Evolutionary conservation across 1,284 basidiomycete genomes (phyloP).

Genomic region (Papiliotrema fonsecae): DNA sequence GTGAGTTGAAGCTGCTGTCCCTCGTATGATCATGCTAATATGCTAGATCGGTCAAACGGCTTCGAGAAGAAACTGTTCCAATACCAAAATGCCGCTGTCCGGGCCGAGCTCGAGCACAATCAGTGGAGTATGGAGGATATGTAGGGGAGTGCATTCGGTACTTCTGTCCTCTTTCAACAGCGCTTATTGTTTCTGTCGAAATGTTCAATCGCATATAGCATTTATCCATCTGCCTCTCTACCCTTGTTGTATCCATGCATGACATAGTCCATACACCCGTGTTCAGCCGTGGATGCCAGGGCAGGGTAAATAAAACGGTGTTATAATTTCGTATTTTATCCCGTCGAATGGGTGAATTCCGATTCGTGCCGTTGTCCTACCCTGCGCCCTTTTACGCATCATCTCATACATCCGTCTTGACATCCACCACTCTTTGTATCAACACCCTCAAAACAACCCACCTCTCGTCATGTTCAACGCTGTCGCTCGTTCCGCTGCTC

Average conservation of each 20-base stretch:
- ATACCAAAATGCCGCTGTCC: slow-evolving; percentile 65
- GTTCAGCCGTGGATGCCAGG: no score
- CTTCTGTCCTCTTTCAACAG: neutral
- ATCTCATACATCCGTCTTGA: neutral
- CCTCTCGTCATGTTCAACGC: slow-evolving; percentile 24
- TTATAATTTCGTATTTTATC: no score
- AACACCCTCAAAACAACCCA: neutral
- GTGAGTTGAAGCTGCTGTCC: slow-evolving; percentile 53
- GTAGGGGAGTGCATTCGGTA: slow-evolving; percentile 48
- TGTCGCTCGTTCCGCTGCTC: slow-evolving; percentile 33
- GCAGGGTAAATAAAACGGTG: no score
- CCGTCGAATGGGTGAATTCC: no score
- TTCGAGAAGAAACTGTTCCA: slow-evolving; percentile 93
- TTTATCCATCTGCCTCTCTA: no score
- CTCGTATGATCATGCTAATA: slow-evolving; percentile 1
- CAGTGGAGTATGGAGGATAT: slow-evolving; percentile 86
- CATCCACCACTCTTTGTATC: slow-evolving; percentile 1
- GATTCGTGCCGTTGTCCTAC: no score
- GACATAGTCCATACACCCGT: no score
- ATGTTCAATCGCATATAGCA: neutral
- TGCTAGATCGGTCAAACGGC: slow-evolving; percentile 81
- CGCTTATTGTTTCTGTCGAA: neutral
- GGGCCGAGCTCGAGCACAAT: slow-evolving; percentile 66
- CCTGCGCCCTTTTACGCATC: neutral
- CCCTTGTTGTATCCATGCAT: no score